Evolutionary conservation across 2,329 filamentous ascomycete genomes (phyloP), one percentile per base, ranked within the genome.

Genomic region (Aspergillus sp.): DNA sequence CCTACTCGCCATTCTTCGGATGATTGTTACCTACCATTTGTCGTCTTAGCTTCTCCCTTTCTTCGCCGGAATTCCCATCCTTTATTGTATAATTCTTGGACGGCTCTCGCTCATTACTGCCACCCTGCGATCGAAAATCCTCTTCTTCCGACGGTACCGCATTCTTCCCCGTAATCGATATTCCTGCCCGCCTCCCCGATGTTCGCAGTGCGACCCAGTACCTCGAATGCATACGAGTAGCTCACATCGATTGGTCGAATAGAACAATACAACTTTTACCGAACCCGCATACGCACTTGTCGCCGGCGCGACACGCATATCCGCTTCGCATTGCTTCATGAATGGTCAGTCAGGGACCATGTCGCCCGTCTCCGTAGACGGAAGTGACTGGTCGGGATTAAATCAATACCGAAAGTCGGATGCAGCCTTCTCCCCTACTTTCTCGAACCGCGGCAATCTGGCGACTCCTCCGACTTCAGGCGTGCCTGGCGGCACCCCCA

Each of bases 301-400:
- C 46, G 46, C 55, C 38, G 51, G 51, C 48, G 34, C 51, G 54
- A 52, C 58, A 58, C 51, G 41, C 49, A 38, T 22, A 53, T 49
- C 51, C 61, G 60, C 59, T 57, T 60, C 55, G 47, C 61, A 62
- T 54, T 65, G 63, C 69, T 76, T 77, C 81, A 91, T 91, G 89
- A 91, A 87, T 82, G 85, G 83, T 76, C 86, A 86, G 80, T 88
- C 90, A 85, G 89, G 87, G 80, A 89, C 89, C 75, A 84, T 93
- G 77, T 93, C 92, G 74, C 91, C 92, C 74, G 85, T 92, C 77
- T 95, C 91, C 80, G 81, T 91, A 84, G 89, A 83, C 74, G 91
- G 89, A 76, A 93, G 88, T 82, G 92, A 95, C 76, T 95, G 90
- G 89, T 91, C 90, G 53, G 86, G 84, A 61, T 84, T 89, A 70